Conservation (phyloP, 163 green algal species). For the Chloromonas sp. region DNA sequence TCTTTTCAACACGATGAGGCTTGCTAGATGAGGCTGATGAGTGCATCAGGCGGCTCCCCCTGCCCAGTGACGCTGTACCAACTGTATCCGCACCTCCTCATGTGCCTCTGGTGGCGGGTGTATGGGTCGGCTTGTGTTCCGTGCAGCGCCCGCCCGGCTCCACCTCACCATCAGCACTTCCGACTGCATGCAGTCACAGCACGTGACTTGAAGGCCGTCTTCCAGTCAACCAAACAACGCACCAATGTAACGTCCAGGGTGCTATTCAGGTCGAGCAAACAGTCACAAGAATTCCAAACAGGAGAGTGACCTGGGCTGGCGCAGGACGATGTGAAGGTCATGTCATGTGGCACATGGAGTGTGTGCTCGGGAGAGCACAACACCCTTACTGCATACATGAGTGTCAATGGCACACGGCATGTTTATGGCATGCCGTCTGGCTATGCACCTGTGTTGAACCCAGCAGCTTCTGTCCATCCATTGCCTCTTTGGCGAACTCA, state of each 20-base stretch:
- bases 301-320: not conserved
- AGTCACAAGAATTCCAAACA: not conserved
- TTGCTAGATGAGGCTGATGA: too few relatives aligned
- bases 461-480: conserved; percentile 59
- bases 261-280: not conserved
- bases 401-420: not conserved
- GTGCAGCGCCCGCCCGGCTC: conserved; percentile 44
- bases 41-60: not conserved
- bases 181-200: conserved; percentile 8
- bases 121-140: conserved; percentile 12
- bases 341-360: not conserved
- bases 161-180: conserved; percentile 67
- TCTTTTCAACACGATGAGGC: too few relatives aligned
- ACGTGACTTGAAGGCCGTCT: not conserved
- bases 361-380: not conserved
- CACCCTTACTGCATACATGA: too few relatives aligned
- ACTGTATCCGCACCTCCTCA: not conserved
- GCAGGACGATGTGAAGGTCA: not conserved
- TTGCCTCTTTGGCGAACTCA: conserved; percentile 82
- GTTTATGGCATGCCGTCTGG: not conserved
- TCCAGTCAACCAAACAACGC: too few relatives aligned
- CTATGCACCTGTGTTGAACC: conserved; percentile 32
- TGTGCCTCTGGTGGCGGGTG: not conserved
- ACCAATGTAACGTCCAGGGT: too few relatives aligned
- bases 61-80: not conserved